These are phyloP conservation scores for Collybia sp. DNA, from an alignment of 768 basidiomycete species.

Conservation along the genomic window DNA sequence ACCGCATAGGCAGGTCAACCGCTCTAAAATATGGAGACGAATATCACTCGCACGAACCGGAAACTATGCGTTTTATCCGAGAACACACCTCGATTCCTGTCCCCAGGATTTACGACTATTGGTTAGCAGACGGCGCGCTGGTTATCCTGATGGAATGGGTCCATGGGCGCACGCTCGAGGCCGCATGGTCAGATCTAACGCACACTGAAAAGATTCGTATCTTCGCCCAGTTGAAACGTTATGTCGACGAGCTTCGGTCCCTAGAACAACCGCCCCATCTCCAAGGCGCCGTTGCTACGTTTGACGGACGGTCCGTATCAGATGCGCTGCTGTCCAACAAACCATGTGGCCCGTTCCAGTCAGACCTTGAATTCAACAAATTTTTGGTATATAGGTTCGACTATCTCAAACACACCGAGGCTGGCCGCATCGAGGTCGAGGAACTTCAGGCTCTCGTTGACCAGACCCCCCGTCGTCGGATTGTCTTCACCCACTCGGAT, in stretches of 20 bases:
- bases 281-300: background rate
- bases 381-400: constrained; percentile 2
- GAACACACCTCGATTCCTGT: background rate
- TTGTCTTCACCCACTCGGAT: constrained; percentile 11
- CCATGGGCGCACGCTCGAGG: background rate
- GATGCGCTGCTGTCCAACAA: constrained; percentile 2
- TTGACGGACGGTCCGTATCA: constrained; percentile 3
- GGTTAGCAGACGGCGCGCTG: background rate
- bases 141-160: constrained; percentile 3
- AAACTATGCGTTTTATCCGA: constrained; percentile 2
- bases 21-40: background rate
- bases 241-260: background rate
- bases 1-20: background rate
- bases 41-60: background rate
- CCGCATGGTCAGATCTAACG: background rate
- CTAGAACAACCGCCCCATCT: background rate
- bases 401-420: constrained; percentile 1
- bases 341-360: constrained; percentile 3
- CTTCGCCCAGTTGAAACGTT: background rate
- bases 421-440: constrained; percentile 1
- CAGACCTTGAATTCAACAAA: constrained; percentile 1
- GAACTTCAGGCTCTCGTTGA: background rate
- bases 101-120: constrained; percentile 2
- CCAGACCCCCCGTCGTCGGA: constrained; percentile 2
- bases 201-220: background rate